A percentile compares a stretch with the other conserved stretches of the same genome.
Evolutionary conservation across 164 flowering plant species (phyloP).

Genomic region (Pachysandra terminalis): DNA sequence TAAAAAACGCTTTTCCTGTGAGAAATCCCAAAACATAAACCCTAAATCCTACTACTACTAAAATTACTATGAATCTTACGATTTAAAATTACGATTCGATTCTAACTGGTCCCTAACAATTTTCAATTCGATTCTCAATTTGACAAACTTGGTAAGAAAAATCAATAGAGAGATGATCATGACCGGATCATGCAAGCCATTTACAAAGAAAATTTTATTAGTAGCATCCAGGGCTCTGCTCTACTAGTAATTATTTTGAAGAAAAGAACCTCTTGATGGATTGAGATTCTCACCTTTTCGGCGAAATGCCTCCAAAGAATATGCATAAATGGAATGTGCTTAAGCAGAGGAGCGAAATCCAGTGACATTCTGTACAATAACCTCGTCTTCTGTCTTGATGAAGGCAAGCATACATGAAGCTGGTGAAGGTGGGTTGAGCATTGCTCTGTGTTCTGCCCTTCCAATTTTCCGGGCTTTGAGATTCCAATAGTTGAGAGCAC

Average conservation of each 20-base stretch:
- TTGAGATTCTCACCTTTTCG: slow-evolving; percentile 60
- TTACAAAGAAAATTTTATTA: no score
- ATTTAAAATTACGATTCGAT: no score
- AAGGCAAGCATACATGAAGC: slow-evolving; percentile 92
- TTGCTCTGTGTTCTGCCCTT: slow-evolving; percentile 75
- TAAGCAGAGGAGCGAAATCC: slow-evolving; percentile 84
- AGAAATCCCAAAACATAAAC: no score
- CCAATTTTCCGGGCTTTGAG: slow-evolving; percentile 93
- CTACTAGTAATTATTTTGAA: background rate
- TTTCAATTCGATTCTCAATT: no score
- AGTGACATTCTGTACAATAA: slow-evolving; percentile 92
- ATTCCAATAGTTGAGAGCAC: slow-evolving; percentile 95
- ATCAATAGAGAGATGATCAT: no score
- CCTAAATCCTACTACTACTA: no score
- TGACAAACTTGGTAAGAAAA: no score
- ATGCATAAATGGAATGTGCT: slow-evolving; percentile 84
- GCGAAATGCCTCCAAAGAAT: slow-evolving; percentile 90
- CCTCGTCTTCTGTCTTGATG: slow-evolving; percentile 74
- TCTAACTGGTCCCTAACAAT: no score
- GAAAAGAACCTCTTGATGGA: background rate
- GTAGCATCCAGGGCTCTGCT: no score
- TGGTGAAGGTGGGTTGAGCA: slow-evolving; percentile 95
- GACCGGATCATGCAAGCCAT: no score
- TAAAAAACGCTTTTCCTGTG: no score
- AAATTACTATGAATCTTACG: no score